A percentile compares a stretch with the other conserved stretches of the same genome.
Conservation (phyloP, 2,329 filamentous ascomycete genomes). For the Cercospora sojina region DNA sequence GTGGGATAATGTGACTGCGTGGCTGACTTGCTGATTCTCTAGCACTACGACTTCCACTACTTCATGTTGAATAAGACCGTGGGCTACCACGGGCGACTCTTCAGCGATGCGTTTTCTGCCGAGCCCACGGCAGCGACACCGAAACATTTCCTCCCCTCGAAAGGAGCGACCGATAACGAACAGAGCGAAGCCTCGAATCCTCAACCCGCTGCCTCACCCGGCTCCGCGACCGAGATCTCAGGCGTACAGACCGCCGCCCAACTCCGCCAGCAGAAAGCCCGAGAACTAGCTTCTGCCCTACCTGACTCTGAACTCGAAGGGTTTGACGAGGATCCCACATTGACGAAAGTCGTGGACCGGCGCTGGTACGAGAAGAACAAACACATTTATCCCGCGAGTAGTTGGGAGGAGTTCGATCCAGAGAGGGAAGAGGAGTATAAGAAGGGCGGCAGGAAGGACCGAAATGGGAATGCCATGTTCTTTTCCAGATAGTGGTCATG, state of each 20-base stretch:
- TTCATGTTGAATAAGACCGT: slow-evolving; percentile 86
- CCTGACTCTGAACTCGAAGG: slow-evolving; percentile 65
- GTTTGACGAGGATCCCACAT: slow-evolving; percentile 68
- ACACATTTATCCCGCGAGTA: slow-evolving; percentile 93
- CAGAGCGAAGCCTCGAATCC: not conserved
- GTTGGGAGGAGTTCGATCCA: slow-evolving; percentile 93
- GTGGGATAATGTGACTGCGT: not conserved
- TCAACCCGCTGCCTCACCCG: slow-evolving; percentile 4
- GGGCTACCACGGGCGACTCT: slow-evolving; percentile 72
- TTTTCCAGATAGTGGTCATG: slow-evolving; percentile 26
- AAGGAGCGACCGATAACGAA: slow-evolving; percentile 5
- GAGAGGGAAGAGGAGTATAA: slow-evolving; percentile 84
- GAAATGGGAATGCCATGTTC: slow-evolving; percentile 89
- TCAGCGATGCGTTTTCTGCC: slow-evolving; percentile 63
- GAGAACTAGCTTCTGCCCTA: slow-evolving; percentile 38
- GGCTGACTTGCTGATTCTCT: slow-evolving; percentile 17
- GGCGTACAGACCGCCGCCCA: slow-evolving; percentile 30
- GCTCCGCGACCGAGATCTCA: not conserved
- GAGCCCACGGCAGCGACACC: slow-evolving; percentile 49
- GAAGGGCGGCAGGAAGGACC: slow-evolving; percentile 74
- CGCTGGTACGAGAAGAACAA: slow-evolving; percentile 98
- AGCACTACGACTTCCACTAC: slow-evolving; percentile 98
- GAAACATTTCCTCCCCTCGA: slow-evolving; percentile 30
- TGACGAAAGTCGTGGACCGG: slow-evolving; percentile 93
- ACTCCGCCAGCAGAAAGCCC: slow-evolving; percentile 25